These are phyloP conservation scores for Leccinellum rugosiceps DNA, from an alignment of 768 basidiomycete species.

Conservation along the genomic window DNA sequence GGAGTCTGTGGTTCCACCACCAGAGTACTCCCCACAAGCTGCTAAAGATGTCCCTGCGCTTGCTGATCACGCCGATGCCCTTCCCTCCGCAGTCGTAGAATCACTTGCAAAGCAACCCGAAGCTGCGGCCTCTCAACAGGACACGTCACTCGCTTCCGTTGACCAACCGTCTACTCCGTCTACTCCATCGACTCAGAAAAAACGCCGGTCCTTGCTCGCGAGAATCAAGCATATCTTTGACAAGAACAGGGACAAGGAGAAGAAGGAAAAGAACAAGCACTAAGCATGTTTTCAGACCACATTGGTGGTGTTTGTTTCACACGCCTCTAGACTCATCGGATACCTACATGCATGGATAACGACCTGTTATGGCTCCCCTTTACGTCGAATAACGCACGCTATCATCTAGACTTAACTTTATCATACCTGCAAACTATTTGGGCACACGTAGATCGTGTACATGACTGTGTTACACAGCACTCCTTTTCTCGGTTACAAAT, in stretches of 20 bases:
- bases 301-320: not conserved
- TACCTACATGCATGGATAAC: conserved; percentile 7
- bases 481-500: not conserved
- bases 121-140: not conserved
- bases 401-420: conserved; percentile 19
- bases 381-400: conserved; percentile 12
- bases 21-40: not conserved
- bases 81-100: not conserved
- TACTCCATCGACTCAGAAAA: conserved; percentile 42
- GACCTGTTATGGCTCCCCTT: conserved; percentile 18
- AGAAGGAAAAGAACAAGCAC: conserved; percentile 12
- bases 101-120: not conserved
- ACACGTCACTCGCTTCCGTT: not conserved
- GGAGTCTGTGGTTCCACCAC: not conserved
- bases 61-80: not conserved
- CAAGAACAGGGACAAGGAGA: conserved; percentile 44
- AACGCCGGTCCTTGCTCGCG: conserved; percentile 50
- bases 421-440: conserved; percentile 8
- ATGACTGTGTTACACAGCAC: conserved; percentile 2
- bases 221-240: conserved; percentile 53
- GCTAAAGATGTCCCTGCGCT: not conserved
- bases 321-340: not conserved
- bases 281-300: not conserved
- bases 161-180: conserved; percentile 11
- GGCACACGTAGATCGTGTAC: conserved; percentile 20